phyloP scores from a whole-genome alignment of 2,329 filamentous ascomycete species.

The Ophiostoma ulmi region DNA sequence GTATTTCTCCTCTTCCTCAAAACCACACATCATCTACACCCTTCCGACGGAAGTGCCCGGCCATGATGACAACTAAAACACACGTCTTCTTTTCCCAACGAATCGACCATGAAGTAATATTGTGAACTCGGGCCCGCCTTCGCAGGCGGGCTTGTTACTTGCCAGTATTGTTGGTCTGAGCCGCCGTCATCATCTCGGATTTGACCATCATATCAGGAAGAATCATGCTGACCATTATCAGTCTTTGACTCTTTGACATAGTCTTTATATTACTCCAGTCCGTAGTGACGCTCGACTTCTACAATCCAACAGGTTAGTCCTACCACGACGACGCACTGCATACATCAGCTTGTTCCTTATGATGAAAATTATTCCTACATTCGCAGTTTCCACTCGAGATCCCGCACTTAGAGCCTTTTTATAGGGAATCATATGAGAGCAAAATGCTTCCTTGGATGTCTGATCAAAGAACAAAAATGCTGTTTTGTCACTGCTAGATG shows the following conservation, averaged over 20 bases:
- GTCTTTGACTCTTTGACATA: background rate
- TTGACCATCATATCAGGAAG: background rate
- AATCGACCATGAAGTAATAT: constrained; percentile 81
- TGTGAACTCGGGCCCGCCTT: constrained; percentile 57
- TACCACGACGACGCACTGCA: constrained; percentile 7
- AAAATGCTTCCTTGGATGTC: constrained; percentile 71
- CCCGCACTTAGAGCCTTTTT: constrained; percentile 54
- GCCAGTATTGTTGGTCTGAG: constrained; percentile 62
- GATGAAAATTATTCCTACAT: constrained; percentile 73
- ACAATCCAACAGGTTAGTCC: constrained; percentile 1
- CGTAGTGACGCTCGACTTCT: background rate
- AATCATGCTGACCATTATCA: constrained; percentile 12
- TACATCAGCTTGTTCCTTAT: constrained; percentile 39
- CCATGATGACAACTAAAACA: constrained; percentile 67
- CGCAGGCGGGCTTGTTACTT: constrained; percentile 70
- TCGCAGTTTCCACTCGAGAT: constrained; percentile 84
- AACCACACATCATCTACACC: background rate
- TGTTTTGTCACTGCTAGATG: constrained; percentile 18
- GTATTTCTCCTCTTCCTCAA: background rate
- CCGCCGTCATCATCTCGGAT: constrained; percentile 16
- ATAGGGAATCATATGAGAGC: constrained; percentile 61
- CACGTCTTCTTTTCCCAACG: constrained; percentile 80
- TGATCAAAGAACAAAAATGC: constrained; percentile 24
- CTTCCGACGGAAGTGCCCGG: constrained; percentile 30
- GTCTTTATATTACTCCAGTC: background rate